Evolutionary conservation across 75 land plant genomes (phyloP).

Genomic region (Azolla pinnata): DNA sequence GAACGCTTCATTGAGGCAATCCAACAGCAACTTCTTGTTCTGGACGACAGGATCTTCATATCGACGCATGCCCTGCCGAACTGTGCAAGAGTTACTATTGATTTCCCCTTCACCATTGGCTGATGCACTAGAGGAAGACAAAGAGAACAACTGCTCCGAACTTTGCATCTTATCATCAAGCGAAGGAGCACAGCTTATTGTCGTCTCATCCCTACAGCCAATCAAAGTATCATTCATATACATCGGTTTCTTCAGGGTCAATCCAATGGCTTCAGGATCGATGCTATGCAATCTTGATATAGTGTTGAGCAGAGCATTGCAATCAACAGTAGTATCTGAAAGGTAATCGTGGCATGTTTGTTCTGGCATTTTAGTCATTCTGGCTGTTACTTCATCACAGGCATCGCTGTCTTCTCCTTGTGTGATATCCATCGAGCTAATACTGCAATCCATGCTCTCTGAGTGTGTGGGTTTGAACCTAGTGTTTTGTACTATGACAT

Average conservation of each 20-base stretch:
- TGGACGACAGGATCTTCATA: background rate
- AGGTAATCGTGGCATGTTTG: too few relatives aligned
- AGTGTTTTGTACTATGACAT: too few relatives aligned
- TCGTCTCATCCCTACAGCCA: background rate
- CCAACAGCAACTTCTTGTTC: background rate
- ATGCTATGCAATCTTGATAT: conserved; percentile 1
- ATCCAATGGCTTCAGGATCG: conserved; percentile 1
- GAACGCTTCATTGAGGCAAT: conserved; percentile 4
- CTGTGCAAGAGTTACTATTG: too few relatives aligned
- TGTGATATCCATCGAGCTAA: too few relatives aligned
- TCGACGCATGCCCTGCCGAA: too few relatives aligned
- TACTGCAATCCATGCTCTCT: too few relatives aligned
- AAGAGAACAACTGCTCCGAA: background rate
- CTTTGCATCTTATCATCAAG: background rate
- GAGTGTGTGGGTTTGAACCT: too few relatives aligned
- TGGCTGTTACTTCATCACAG: too few relatives aligned
- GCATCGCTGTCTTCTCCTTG: too few relatives aligned
- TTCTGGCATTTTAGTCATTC: too few relatives aligned
- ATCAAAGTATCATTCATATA: background rate
- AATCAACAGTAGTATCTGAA: too few relatives aligned
- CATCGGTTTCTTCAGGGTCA: background rate
- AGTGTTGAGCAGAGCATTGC: background rate
- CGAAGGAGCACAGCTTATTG: background rate
- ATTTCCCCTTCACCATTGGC: background rate
- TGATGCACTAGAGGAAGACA: background rate